A percentile compares a stretch with the other conserved stretches of the same genome.
phyloP scores from a whole-genome alignment of 495 filamentous ascomycete genomes.

The Tuber brumale region DNA sequence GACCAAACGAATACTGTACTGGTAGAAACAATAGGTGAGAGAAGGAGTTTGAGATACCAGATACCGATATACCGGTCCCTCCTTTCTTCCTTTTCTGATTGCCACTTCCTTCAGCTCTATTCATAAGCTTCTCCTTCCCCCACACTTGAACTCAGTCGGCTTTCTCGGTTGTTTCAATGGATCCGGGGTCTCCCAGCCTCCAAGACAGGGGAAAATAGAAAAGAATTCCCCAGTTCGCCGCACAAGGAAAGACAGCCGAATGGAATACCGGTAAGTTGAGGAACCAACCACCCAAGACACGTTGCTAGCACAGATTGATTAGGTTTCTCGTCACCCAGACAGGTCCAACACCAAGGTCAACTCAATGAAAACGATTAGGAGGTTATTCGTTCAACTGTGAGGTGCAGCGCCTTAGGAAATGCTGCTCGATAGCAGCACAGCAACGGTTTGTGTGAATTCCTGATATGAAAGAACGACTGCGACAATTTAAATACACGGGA shows the following conservation, averaged over 20 bases:
- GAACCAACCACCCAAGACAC: not conserved
- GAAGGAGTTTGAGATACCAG: not conserved
- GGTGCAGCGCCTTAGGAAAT: not conserved
- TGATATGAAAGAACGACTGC: not conserved
- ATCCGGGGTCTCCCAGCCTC: not conserved
- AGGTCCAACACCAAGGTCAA: not conserved
- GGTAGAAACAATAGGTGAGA: not conserved
- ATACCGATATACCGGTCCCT: not conserved
- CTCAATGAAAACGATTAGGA: not conserved
- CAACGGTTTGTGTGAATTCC: not conserved
- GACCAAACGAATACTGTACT: not conserved
- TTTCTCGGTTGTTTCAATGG: not conserved
- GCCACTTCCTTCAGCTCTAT: not conserved
- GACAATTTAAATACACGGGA: not conserved
- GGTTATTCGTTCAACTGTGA: not conserved
- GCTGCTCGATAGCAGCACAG: not conserved
- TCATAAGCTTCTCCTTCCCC: not conserved
- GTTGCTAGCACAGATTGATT: not conserved
- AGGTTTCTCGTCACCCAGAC: not conserved
- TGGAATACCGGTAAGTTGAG: not conserved
- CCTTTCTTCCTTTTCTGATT: not conserved
- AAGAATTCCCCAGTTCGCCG: not conserved
- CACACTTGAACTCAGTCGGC: not conserved
- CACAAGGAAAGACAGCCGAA: not conserved
- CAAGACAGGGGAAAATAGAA: not conserved